Evolutionary conservation across 192 early-diverging fungal species (phyloP), one percentile per base, ranked within the genome.

Genomic region (Coemansia sp.): DNA sequence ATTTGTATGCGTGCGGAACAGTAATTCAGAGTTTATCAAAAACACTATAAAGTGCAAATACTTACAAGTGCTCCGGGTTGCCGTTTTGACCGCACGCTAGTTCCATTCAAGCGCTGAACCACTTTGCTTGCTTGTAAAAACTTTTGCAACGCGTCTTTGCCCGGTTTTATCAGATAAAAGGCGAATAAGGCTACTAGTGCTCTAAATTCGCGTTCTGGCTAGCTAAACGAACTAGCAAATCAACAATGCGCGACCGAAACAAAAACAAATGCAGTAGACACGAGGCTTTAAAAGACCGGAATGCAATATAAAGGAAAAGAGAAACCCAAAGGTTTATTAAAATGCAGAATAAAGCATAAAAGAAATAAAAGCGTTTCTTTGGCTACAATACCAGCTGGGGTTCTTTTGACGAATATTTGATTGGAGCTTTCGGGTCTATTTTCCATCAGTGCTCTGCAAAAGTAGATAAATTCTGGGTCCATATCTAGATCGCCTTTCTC

Each of bases 381-480:
- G 32, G 32, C 32, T 35, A 22, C 22, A 22, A 22, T 22, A 22
- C 22, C 22, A 22, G n/a, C n/a, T n/a, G 27, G 27, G 2, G 32
- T 7, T 9, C 7, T 7, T 35, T 35, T 35, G 32, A 35, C 0
- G 32, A 35, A 8, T 35, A 35, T 35, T 35, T 35, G 32, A 35
- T 35, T 35, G 32, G 32, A 35, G 32, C 32, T 35, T 35, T 32
- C 29, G 7, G 29, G 29, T 32, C 29, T 32, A 32, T 32, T 32
- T 32, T 35, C 8, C 32, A 35, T 2, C 4, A 7, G 8, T 9
- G 32, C 32, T 35, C 47, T 5, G 22, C 65, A 1, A 73, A 65
- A 47, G 73, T 69, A 32, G 72, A 72, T 59, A 68, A 94, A 78
- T 96, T 94, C 38, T 69, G 71, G 32, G 8, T 35, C 32, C 32